Evolutionary conservation across 345 rosid species (phyloP), one percentile per base, ranked within the genome.

Genomic region (Isatis tinctoria): DNA sequence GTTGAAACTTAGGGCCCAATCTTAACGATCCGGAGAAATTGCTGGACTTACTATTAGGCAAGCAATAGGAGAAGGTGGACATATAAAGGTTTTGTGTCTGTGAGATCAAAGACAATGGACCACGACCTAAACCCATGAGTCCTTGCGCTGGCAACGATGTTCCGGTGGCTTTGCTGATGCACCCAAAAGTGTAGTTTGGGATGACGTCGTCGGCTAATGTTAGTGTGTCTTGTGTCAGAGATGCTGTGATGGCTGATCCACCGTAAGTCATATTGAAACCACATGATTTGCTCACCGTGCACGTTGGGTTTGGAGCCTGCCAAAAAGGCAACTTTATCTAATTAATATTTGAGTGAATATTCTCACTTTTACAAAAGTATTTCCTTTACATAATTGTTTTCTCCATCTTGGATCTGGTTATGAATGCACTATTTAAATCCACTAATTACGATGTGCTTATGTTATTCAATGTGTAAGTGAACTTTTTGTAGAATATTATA

Each of bases 11-110:
- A 12, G 97, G 99, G 24, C 99, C 98, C 33, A 95, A 86, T 63
- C 92, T 84, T 59, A 95, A 47, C 8, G 99, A 86, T 64, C 99
- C 98, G 8, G 99, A 88, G 80, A 92, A 95, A 75, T 80, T 89
- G 6, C 60, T 51, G 0, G 96, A 74, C 90, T 79, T 92, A 61
- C 87, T 85, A 75, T 86, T 87, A 9, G 99, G 99, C 77, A 95
- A 79, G 81, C 99, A 95, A 48, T 90, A 95, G 0, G 99, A 95
- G 78, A 95, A 95, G 1, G 97, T 90, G 16, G 94, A 86, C 47
- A 79, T 70, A 74, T 90, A 95, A 2, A 92, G 79, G 66, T 51
- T 74, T 74, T 87, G 89, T 76, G 98, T 79, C 67, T 95, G 99
- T 2, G 97, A 87, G 62, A 88, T 51, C 14, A 95, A 72, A 1